Evolutionary conservation across 1,284 basidiomycete species (phyloP).

Genomic region (Cystobasidium sp.): DNA sequence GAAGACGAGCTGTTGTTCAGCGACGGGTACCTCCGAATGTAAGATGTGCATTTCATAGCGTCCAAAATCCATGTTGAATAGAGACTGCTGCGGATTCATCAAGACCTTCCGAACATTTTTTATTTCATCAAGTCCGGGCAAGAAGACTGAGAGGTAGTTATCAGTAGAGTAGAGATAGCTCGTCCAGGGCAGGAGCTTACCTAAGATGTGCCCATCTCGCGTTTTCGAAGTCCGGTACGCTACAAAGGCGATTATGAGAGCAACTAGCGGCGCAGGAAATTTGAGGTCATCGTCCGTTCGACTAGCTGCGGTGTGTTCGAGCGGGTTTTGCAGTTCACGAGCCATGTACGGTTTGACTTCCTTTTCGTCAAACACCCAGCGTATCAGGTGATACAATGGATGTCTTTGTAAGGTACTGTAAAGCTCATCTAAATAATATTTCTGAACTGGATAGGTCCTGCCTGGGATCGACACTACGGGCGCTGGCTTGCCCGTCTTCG

Average conservation of each 20-base stretch:
- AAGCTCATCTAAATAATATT: slow-evolving; percentile 79
- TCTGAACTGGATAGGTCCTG: slow-evolving; percentile 75
- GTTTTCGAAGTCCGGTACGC: slow-evolving; percentile 76
- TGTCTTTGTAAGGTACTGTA: slow-evolving; percentile 63
- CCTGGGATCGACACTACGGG: slow-evolving; percentile 84
- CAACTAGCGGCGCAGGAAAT: slow-evolving; percentile 80
- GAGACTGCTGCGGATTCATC: slow-evolving; percentile 60
- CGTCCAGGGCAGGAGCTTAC: slow-evolving; percentile 21
- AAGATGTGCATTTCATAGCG: slow-evolving; percentile 82
- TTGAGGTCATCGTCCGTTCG: slow-evolving; percentile 62
- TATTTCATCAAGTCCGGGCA: slow-evolving; percentile 94
- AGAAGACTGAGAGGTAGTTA: slow-evolving; percentile 68
- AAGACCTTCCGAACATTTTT: slow-evolving; percentile 74
- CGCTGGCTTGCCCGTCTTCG: slow-evolving; percentile 76
- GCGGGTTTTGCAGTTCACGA: slow-evolving; percentile 67
- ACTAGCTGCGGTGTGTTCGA: slow-evolving; percentile 48
- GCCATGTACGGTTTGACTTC: slow-evolving; percentile 76
- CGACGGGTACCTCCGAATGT: slow-evolving; percentile 87
- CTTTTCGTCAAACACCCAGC: slow-evolving; percentile 77
- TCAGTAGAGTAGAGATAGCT: slow-evolving; percentile 20
- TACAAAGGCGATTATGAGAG: slow-evolving; percentile 80
- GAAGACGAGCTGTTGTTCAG: slow-evolving; percentile 90
- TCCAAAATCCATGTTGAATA: slow-evolving; percentile 66
- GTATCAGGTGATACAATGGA: slow-evolving; percentile 56
- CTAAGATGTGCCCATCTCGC: slow-evolving; percentile 64